phyloP scores from a whole-genome alignment of 192 early-diverging fungal species.

The Podila minutissima region DNA sequence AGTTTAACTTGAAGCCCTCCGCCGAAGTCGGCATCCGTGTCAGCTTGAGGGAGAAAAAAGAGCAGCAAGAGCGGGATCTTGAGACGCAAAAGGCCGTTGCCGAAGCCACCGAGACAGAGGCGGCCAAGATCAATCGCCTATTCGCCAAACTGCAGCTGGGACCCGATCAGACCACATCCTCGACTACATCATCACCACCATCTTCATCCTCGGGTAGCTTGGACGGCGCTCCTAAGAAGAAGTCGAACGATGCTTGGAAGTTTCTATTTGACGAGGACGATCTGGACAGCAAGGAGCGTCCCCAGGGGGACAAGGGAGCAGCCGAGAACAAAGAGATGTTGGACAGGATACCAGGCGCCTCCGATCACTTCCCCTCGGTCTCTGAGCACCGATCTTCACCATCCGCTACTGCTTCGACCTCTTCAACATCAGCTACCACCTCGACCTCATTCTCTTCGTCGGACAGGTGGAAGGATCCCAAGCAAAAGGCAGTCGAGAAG shows the following conservation, averaged over 20 bases:
- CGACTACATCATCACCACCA: neutral
- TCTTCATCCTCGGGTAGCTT: neutral
- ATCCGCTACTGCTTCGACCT: neutral
- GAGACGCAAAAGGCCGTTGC: conserved; percentile 8
- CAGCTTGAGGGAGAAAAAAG: conserved; percentile 14
- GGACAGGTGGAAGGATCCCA: conserved; percentile 44
- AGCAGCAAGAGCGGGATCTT: conserved; percentile 6
- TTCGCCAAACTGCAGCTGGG: conserved; percentile 33
- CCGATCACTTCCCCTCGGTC: conserved; percentile 23
- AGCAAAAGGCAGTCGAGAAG: conserved; percentile 22
- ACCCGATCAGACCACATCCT: neutral
- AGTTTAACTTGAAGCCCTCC: conserved; percentile 39
- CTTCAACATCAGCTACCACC: neutral
- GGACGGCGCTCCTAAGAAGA: neutral
- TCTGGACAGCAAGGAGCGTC: conserved; percentile 6
- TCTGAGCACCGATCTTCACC: conserved; percentile 12
- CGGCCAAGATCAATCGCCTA: conserved; percentile 19
- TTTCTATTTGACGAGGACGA: conserved; percentile 49
- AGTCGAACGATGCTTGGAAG: conserved; percentile 31
- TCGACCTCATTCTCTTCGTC: neutral
- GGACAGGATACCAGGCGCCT: conserved; percentile 38
- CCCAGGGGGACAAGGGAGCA: neutral
- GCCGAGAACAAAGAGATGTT: conserved; percentile 11
- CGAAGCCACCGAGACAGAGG: conserved; percentile 3
- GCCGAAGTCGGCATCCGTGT: conserved; percentile 43